These are phyloP conservation scores for Torulaspora franciscae DNA, from an alignment of 805 yeast species.

Conservation along the genomic window DNA sequence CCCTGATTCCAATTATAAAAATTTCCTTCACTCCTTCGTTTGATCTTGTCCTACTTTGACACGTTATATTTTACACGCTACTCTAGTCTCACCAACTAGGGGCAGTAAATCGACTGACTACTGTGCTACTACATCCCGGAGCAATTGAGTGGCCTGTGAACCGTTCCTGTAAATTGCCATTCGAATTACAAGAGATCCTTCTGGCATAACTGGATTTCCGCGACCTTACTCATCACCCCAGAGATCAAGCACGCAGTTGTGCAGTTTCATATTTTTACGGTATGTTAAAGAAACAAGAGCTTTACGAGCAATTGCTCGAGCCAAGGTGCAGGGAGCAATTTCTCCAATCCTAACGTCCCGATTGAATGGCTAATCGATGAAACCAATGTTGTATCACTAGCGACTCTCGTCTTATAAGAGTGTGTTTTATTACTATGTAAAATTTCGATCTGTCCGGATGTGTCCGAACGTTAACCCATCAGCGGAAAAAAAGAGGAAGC, in stretches of 20 bases:
- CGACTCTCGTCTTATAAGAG: background rate
- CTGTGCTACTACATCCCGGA: background rate
- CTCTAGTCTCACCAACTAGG: background rate
- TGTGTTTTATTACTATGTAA: background rate
- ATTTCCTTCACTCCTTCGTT: background rate
- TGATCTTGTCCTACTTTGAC: background rate
- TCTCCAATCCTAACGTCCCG: too few species aligned
- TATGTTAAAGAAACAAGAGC: slow-evolving; percentile 1
- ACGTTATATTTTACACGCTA: background rate
- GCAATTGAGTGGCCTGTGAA: background rate
- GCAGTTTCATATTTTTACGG: background rate
- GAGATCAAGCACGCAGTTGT: slow-evolving; percentile 2
- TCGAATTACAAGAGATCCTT: background rate
- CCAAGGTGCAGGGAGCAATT: too few species aligned
- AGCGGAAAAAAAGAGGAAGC: slow-evolving; percentile 6
- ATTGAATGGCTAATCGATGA: background rate
- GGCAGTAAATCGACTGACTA: background rate
- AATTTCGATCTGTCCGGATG: slow-evolving; percentile 12
- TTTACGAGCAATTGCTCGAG: background rate
- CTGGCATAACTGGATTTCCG: background rate
- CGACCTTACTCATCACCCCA: background rate
- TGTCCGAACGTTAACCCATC: slow-evolving; percentile 5
- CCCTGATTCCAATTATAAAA: slow-evolving; percentile 4
- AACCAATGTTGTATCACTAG: background rate
- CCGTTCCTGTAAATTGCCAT: background rate